phyloP scores from a whole-genome alignment of 192 early-diverging fungal species.

The Podila minutissima region DNA sequence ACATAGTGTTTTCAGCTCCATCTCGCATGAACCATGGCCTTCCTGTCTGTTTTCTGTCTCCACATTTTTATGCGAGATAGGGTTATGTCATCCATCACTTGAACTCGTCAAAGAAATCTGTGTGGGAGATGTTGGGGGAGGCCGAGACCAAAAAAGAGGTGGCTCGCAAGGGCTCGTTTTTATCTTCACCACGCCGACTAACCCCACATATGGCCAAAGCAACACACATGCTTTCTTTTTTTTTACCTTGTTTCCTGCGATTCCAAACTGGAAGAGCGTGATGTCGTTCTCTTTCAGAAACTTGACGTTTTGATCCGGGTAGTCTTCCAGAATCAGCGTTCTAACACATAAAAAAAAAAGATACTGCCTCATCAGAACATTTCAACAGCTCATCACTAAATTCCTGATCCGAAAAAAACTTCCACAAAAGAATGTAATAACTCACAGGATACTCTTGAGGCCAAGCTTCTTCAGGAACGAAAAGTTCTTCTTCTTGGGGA shows the following conservation, averaged over 20 bases:
- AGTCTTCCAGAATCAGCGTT: constrained; percentile 93
- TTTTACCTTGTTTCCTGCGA: constrained; percentile 92
- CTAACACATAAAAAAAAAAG: constrained; percentile 42
- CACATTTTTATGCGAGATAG: neutral
- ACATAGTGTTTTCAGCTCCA: neutral
- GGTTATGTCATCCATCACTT: neutral
- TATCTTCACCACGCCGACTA: no score
- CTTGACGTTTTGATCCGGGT: constrained; percentile 86
- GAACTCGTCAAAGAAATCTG: no score
- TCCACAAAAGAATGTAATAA: neutral
- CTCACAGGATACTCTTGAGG: constrained; percentile 88
- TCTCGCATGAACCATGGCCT: no score
- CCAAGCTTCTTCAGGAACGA: constrained; percentile 88
- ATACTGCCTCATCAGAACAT: no score
- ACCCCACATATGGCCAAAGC: no score
- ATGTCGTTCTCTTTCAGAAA: constrained; percentile 86
- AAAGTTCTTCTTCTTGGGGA: constrained; percentile 93
- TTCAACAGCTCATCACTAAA: no score
- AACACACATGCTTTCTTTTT: neutral
- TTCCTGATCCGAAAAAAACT: neutral
- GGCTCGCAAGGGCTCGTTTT: no score
- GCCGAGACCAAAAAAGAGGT: no score
- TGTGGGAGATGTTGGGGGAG: no score
- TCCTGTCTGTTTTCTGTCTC: neutral
- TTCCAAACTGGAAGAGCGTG: constrained; percentile 85